Evolutionary conservation across 768 basidiomycete species (phyloP).

Genomic region (Russula griseocarnosa): DNA sequence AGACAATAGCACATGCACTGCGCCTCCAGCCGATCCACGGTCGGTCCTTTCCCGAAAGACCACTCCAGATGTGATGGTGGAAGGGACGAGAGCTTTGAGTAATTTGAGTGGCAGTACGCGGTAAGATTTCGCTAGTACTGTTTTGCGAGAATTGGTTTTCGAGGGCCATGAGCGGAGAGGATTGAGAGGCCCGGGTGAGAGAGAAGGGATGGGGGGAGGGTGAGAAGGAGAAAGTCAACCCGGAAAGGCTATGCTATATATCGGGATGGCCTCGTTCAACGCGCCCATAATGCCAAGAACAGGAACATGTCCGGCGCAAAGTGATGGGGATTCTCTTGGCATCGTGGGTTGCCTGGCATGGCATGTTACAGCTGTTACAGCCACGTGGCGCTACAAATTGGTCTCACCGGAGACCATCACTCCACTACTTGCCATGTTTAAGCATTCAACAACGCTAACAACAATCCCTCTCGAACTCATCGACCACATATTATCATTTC

Average conservation of each 20-base stretch:
- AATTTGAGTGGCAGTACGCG: neutral
- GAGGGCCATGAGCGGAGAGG: neutral
- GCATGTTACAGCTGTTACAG: too few relatives aligned
- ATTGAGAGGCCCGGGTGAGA: neutral
- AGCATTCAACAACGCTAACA: neutral
- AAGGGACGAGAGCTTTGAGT: neutral
- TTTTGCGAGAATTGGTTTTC: neutral
- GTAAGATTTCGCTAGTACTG: neutral
- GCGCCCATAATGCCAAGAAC: too few relatives aligned
- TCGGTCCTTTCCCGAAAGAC: slow-evolving; percentile 24
- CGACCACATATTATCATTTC: slow-evolving; percentile 34
- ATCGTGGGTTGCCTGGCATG: too few relatives aligned
- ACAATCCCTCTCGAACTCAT: slow-evolving; percentile 39
- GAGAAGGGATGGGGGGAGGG: too few relatives aligned
- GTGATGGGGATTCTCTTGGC: too few relatives aligned
- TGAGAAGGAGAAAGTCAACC: too few relatives aligned
- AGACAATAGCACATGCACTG: slow-evolving; percentile 17
- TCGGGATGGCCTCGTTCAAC: neutral
- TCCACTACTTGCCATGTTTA: neutral
- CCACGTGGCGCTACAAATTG: neutral
- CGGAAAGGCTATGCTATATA: too few relatives aligned
- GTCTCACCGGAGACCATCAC: neutral
- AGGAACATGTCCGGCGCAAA: too few relatives aligned
- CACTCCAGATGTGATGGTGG: slow-evolving; percentile 13
- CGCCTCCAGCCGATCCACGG: slow-evolving; percentile 13